These are phyloP conservation scores for Herpetospermum pedunculosum DNA, from an alignment of 306 rosid species.

Conservation along the genomic window DNA sequence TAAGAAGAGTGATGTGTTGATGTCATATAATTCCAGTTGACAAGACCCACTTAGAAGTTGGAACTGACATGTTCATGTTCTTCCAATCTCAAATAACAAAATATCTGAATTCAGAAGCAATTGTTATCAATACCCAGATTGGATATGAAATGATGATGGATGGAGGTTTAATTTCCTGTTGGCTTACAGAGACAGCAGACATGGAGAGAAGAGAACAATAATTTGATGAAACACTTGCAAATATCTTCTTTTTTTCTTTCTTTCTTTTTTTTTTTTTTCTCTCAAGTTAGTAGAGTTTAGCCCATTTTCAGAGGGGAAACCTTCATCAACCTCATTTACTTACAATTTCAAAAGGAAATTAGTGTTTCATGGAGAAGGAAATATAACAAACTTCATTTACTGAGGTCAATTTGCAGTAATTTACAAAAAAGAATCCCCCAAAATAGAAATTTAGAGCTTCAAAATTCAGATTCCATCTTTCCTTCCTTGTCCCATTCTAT, in stretches of 20 bases:
- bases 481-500: background rate
- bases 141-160: background rate
- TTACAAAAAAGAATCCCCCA: slow-evolving; percentile 23
- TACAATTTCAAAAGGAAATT: slow-evolving; percentile 10
- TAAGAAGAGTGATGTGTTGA: background rate
- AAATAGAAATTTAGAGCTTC: slow-evolving; percentile 11
- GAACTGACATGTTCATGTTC: background rate
- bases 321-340: slow-evolving; percentile 10
- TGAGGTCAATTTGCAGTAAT: slow-evolving; percentile 11
- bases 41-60: background rate
- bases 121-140: background rate
- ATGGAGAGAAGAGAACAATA: slow-evolving; percentile 4
- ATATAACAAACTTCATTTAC: slow-evolving; percentile 4
- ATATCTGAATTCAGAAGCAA: background rate
- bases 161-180: background rate
- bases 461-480: slow-evolving; percentile 10
- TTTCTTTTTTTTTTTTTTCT: background rate
- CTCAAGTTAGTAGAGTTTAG: background rate
- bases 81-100: background rate
- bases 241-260: background rate
- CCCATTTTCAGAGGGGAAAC: slow-evolving; percentile 2
- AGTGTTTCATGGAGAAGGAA: slow-evolving; percentile 5
- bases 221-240: background rate
- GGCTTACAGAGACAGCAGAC: background rate
- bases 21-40: background rate